Percentiles rank a stretch among this genome's conserved stretches.
Conservation (phyloP, 345 rosid species). For the Eutrema heterophyllum region DNA sequence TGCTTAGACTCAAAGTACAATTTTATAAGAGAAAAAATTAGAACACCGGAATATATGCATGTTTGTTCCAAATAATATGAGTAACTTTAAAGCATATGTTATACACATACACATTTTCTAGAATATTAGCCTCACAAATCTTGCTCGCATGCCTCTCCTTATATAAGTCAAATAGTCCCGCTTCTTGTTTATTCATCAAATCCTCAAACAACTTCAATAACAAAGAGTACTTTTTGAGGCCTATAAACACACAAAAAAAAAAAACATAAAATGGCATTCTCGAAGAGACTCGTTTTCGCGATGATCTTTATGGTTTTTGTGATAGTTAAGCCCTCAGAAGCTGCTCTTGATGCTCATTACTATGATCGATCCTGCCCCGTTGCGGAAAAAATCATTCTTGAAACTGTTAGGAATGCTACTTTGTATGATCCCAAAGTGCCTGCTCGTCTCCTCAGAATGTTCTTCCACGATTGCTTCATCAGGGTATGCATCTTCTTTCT, state of each 20-base stretch:
- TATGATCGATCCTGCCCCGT: constrained; percentile 68
- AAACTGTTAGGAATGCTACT: constrained; percentile 57
- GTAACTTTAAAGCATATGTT: constrained; percentile 61
- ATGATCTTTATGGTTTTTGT: constrained; percentile 19
- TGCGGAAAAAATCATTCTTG: constrained; percentile 57
- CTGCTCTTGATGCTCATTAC: constrained; percentile 43
- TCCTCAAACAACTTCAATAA: neutral
- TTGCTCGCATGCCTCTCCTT: constrained; percentile 1
- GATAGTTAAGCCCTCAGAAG: constrained; percentile 31
- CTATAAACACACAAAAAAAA: constrained; percentile 18
- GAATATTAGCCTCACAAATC: neutral
- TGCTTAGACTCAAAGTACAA: constrained; percentile 31
- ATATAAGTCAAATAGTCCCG: constrained; percentile 19
- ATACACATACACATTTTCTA: constrained; percentile 17
- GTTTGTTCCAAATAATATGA: constrained; percentile 50
- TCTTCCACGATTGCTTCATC: constrained; percentile 89
- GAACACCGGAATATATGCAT: constrained; percentile 35
- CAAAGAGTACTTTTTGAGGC: neutral
- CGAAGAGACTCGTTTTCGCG: constrained; percentile 2
- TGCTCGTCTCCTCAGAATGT: constrained; percentile 80
- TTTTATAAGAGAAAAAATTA: neutral
- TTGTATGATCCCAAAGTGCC: constrained; percentile 69
- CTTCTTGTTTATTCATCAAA: constrained; percentile 12
- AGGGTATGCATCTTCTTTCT: constrained; percentile 39
- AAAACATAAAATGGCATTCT: constrained; percentile 15